These are phyloP conservation scores for Psilocybe azurescens DNA, from an alignment of 768 basidiomycete species.

Conservation along the genomic window DNA sequence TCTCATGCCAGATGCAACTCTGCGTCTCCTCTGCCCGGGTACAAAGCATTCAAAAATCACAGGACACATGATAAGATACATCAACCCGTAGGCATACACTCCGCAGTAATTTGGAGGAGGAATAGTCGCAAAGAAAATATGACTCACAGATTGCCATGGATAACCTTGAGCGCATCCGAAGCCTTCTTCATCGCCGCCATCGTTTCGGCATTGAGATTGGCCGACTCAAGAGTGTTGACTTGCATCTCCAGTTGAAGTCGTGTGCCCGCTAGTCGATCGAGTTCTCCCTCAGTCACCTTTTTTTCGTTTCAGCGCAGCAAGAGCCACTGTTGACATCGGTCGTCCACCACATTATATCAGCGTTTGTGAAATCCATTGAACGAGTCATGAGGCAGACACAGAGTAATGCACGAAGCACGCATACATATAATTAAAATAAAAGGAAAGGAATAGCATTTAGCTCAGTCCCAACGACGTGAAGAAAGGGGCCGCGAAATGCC, in stretches of 20 bases:
- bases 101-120: background rate
- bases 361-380: background rate
- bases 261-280: conserved; percentile 84
- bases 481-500: background rate
- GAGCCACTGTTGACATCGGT: conserved; percentile 64
- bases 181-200: conserved; percentile 98
- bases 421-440: background rate
- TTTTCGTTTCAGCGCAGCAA: conserved; percentile 90
- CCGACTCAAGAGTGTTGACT: conserved; percentile 95
- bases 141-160: conserved; percentile 89
- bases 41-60: background rate
- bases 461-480: background rate
- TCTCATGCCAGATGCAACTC: background rate
- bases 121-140: conserved; percentile 1
- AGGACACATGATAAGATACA: background rate
- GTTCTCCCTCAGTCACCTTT: conserved; percentile 86
- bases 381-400: background rate
- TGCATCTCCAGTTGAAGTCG: conserved; percentile 94
- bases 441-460: background rate
- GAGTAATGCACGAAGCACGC: too few relatives aligned
- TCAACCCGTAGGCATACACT: background rate
- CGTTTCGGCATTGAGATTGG: conserved; percentile 97
- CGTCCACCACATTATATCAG: conserved; percentile 3
- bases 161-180: conserved; percentile 84
- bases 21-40: background rate